Percentiles rank a stretch among this genome's conserved stretches.
phyloP scores from a whole-genome alignment of 2,329 filamentous ascomycete species.

The Botrytis tulipae region DNA sequence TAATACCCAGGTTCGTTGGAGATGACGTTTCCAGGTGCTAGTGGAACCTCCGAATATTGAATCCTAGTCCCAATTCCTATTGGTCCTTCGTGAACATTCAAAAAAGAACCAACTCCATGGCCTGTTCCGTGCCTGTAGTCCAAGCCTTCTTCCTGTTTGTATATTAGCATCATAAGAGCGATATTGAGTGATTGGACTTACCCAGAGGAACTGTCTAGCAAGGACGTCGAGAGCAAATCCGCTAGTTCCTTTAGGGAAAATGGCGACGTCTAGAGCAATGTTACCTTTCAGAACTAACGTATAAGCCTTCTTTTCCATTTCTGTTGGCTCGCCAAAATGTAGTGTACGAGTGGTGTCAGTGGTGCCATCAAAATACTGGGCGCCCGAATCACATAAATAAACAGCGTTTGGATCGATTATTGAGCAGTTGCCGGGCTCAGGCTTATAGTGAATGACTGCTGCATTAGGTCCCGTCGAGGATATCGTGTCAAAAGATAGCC shows the following conservation, averaged over 20 bases:
- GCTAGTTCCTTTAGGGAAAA: conserved; percentile 93
- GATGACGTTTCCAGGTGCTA: conserved; percentile 89
- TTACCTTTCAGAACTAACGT: conserved; percentile 94
- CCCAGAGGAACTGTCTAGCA: conserved; percentile 90
- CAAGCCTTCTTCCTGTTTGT: conserved; percentile 64
- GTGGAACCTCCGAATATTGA: conserved; percentile 85
- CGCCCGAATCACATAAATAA: conserved; percentile 95
- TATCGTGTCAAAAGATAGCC: conserved; percentile 92
- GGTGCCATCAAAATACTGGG: conserved; percentile 93
- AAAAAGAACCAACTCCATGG: conserved; percentile 89
- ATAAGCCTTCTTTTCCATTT: conserved; percentile 83
- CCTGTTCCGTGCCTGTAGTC: conserved; percentile 97
- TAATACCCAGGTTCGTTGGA: conserved; percentile 98
- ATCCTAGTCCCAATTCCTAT: conserved; percentile 93
- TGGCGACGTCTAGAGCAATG: conserved; percentile 79
- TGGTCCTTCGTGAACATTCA: conserved; percentile 97
- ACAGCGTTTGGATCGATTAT: conserved; percentile 80
- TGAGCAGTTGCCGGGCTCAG: conserved; percentile 78
- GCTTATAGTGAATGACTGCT: conserved; percentile 93
- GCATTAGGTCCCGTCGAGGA: conserved; percentile 83
- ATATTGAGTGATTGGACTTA: conserved; percentile 41
- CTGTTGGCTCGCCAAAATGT: conserved; percentile 83
- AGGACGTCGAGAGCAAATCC: conserved; percentile 88
- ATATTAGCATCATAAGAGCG: conserved; percentile 18
- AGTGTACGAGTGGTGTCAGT: conserved; percentile 93